These are phyloP conservation scores for Thelephora aurantiotincta DNA, from an alignment of 768 basidiomycete species.

Conservation along the genomic window DNA sequence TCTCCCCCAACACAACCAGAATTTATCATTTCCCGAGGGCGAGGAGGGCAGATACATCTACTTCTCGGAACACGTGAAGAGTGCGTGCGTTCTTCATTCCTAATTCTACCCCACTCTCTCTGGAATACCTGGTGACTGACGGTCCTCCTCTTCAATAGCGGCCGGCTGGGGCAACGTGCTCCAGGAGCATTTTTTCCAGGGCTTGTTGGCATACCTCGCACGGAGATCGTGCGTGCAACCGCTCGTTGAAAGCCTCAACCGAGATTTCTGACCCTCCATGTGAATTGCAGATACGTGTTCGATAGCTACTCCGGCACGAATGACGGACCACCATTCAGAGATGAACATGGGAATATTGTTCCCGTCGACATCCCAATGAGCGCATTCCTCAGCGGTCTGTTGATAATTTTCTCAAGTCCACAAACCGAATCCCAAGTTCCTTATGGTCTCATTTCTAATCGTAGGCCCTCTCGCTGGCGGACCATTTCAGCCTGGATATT, in stretches of 20 bases:
- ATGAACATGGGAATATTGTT: not conserved
- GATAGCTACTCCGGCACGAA: not conserved
- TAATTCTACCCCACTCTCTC: not conserved
- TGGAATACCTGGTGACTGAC: not conserved
- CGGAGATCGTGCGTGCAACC: not conserved
- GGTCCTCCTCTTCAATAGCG: not conserved
- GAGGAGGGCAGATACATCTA: constrained; percentile 11
- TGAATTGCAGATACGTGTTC: not conserved
- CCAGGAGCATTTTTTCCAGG: not conserved
- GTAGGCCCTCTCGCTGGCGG: constrained; percentile 32
- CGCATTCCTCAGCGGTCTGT: not conserved
- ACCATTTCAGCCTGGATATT: constrained; percentile 19
- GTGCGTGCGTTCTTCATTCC: constrained; percentile 2
- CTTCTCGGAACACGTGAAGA: constrained; percentile 10
- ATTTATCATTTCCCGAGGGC: constrained; percentile 13
- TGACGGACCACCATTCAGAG: not conserved
- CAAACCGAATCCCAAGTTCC: not conserved
- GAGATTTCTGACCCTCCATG: too few relatives aligned
- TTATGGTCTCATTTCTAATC: not conserved
- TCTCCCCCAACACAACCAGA: constrained; percentile 15
- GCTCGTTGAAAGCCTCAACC: not conserved
- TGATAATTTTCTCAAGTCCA: not conserved
- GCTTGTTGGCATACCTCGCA: not conserved
- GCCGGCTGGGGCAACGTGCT: not conserved
- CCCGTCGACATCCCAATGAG: not conserved